Base-by-base conservation (phyloP, 2,329 filamentous ascomycete species). In the Alternaria longipes region DNA sequence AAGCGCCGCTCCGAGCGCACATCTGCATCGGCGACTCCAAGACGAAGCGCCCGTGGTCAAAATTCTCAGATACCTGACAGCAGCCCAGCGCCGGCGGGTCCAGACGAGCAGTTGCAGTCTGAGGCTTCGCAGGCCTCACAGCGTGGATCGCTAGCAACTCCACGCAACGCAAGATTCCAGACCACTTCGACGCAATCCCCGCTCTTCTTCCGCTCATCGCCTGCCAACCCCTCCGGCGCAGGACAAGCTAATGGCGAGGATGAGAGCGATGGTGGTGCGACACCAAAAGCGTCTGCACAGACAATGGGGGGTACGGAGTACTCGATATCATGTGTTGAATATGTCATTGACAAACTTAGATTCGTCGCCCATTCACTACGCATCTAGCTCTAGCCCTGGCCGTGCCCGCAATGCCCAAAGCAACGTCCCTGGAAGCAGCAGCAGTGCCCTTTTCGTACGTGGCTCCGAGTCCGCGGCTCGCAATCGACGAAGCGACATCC, bases 361-460 rank as follows among this genome's bases (percentile, higher is more conserved):
- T 74, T 98, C 94, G 0, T 98, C 94, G 1, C 94, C 94, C 1
- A 92, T 98, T 68, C 89, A 90, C 77, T 98, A 97, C 77, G 92
- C 92, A 58, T 89, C 93, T 36, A 97, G 93, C 79, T 97, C 94
- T 38, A 97, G 92, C 74, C 92, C 93, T 26, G 89, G 88, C n/a
- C 88, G 87, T 74, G 84, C 75, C 52, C 80, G 82, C 54, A 80
- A 86, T 65, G 84, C 86, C 50, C 82, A 83, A 53, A 88, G 90
- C 66, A 90, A 91, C 54, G 89, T 94, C 75, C 84, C 92, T 63
- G 88, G 88, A 69, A 96, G 91, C 78, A 92, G 93, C 74, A 93
- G 90, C 81, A 97, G 93, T 74, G 91, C 89, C 5, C 85, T 98
- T 30, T 98, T 98, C 75, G 90, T 97, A 34, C 84, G 90, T 70